A percentile compares a stretch with the other conserved stretches of the same genome.
phyloP scores from a whole-genome alignment of 192 early-diverging fungal genomes.

The Gaertneriomyces semiglobifer region DNA sequence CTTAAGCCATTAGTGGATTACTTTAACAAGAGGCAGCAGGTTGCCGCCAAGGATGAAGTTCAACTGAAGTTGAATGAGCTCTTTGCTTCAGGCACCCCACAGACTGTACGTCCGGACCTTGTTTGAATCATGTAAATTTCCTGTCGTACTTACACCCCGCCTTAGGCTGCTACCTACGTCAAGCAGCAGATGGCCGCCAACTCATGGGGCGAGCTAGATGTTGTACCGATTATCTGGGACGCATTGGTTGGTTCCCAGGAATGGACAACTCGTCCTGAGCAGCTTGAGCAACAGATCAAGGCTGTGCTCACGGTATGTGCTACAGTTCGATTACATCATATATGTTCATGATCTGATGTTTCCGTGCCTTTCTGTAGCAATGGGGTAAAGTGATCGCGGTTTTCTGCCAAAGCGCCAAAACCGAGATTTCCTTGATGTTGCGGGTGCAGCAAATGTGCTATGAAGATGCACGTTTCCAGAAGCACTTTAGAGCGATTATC shows the following conservation, averaged over 20 bases:
- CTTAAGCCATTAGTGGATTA: slow-evolving; percentile 84
- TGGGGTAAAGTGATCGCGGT: slow-evolving; percentile 71
- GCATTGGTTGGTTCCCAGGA: slow-evolving; percentile 75
- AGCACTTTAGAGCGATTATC: slow-evolving; percentile 80
- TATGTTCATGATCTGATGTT: slow-evolving; percentile 4
- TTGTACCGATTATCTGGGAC: slow-evolving; percentile 77
- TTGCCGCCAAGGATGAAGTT: slow-evolving; percentile 63
- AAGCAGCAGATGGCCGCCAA: slow-evolving; percentile 65
- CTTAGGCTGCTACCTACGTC: slow-evolving; percentile 58
- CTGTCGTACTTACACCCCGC: neutral
- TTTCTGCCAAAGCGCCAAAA: slow-evolving; percentile 75
- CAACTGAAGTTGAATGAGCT: slow-evolving; percentile 57
- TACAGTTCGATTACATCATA: neutral
- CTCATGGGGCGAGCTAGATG: slow-evolving; percentile 73
- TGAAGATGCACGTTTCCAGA: slow-evolving; percentile 83
- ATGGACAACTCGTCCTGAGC: slow-evolving; percentile 75
- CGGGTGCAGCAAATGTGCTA: slow-evolving; percentile 83
- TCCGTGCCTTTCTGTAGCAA: slow-evolving; percentile 37
- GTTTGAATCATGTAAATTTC: neutral
- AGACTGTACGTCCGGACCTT: slow-evolving; percentile 32
- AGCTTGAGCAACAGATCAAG: slow-evolving; percentile 70
- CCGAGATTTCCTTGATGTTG: slow-evolving; percentile 81
- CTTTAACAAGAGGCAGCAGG: slow-evolving; percentile 69
- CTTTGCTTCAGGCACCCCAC: slow-evolving; percentile 54
- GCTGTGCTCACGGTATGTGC: slow-evolving; percentile 30